Percentiles rank a stretch among this genome's conserved stretches.
Evolutionary conservation across 257 asterid species (phyloP).

Genomic region (Solanum medicagineum): DNA sequence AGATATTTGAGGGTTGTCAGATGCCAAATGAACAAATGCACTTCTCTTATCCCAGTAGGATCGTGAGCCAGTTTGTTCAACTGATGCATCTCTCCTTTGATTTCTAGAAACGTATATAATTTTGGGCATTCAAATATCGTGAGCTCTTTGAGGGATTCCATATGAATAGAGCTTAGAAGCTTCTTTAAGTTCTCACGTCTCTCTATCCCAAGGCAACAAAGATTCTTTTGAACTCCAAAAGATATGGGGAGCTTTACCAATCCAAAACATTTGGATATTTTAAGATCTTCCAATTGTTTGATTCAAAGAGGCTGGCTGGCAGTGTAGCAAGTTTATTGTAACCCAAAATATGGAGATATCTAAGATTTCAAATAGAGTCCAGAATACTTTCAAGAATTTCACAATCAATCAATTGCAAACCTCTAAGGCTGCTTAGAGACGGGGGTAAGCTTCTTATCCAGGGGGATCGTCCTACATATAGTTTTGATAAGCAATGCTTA

Average conservation of each 20-base stretch:
- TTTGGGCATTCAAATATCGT: not conserved
- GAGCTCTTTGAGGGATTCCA: not conserved
- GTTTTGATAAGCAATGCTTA: no score
- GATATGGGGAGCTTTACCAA: not conserved
- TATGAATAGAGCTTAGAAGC: not conserved
- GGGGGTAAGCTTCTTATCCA: no score
- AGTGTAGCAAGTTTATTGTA: not conserved
- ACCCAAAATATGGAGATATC: no score
- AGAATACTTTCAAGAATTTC: no score
- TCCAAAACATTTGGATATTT: fast-evolving
- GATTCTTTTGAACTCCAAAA: not conserved
- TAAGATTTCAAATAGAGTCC: no score
- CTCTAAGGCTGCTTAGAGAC: no score
- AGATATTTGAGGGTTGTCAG: fast-evolving
- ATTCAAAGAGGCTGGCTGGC: not conserved
- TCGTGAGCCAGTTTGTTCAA: fast-evolving
- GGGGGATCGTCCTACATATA: no score
- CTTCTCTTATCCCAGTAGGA: not conserved
- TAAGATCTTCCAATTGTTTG: not conserved
- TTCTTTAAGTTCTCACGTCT: not conserved
- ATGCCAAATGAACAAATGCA: not conserved
- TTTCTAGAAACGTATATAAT: not conserved
- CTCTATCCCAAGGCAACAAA: fast-evolving
- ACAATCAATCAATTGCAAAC: no score
- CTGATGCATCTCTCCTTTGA: not conserved